Conservation (phyloP, 2,329 filamentous ascomycete species). For the Ambrosiella cleistominuta region DNA sequence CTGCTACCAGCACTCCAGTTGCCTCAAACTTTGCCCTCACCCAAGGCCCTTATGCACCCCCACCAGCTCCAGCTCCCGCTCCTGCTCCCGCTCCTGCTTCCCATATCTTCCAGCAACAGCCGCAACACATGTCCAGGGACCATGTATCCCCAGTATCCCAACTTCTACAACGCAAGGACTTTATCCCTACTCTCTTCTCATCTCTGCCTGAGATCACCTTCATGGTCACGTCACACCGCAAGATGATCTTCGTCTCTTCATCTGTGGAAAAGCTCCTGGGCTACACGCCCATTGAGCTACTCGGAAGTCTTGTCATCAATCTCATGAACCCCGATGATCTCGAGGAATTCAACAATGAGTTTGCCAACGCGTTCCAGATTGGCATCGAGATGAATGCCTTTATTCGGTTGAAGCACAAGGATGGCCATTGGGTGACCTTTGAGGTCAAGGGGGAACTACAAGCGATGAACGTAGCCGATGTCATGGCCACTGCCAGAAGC, state of each 20-base stretch:
- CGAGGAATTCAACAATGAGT: slow-evolving; percentile 65
- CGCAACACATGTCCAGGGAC: background rate
- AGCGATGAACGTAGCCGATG: background rate
- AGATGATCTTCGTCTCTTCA: slow-evolving; percentile 72
- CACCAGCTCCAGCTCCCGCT: background rate
- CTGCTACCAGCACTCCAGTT: background rate
- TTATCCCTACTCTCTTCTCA: slow-evolving; percentile 1
- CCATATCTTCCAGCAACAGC: background rate
- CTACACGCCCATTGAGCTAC: slow-evolving; percentile 51
- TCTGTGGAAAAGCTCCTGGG: slow-evolving; percentile 60
- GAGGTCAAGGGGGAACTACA: slow-evolving; percentile 89
- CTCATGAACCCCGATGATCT: slow-evolving; percentile 76
- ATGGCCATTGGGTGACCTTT: slow-evolving; percentile 61
- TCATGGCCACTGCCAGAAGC: background rate
- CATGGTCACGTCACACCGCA: slow-evolving; percentile 69
- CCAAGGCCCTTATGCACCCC: background rate
- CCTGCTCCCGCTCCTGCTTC: background rate
- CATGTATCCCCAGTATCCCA: background rate
- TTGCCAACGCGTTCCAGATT: slow-evolving; percentile 74
- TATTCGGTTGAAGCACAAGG: slow-evolving; percentile 62
- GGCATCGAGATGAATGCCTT: slow-evolving; percentile 70
- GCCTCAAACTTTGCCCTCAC: background rate
- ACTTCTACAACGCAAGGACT: slow-evolving; percentile 6
- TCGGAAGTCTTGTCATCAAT: slow-evolving; percentile 61
- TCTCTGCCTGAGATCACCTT: slow-evolving; percentile 43